A percentile compares a stretch with the other conserved stretches of the same genome.
Conservation (phyloP, 73 alveolate species). For the Blepharisma stoltei region DNA sequence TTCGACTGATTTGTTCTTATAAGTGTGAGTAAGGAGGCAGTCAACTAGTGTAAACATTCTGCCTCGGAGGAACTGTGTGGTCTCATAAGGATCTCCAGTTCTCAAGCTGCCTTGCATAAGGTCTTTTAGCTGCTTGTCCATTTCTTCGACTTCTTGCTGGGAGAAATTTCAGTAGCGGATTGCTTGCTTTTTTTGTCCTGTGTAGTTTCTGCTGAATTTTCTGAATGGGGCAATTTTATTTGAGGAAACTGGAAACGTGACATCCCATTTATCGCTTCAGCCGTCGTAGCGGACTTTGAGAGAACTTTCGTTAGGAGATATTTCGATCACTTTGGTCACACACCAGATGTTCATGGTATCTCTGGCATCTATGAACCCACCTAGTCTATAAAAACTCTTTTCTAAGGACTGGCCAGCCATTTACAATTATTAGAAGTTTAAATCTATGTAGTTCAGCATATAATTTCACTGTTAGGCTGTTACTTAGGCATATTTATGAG, state of each 20-base stretch:
- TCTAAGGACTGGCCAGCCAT: too few species aligned
- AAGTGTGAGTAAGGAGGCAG: slow-evolving; percentile 51
- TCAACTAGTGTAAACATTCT: slow-evolving; percentile 68
- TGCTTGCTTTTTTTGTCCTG: slow-evolving; percentile 61
- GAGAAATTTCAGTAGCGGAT: slow-evolving; percentile 43
- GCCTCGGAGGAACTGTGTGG: slow-evolving; percentile 64
- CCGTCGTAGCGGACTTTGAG: slow-evolving; percentile 58
- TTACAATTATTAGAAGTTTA: too few species aligned
- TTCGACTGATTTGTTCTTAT: neutral
- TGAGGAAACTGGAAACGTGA: slow-evolving; percentile 21
- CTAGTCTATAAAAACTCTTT: neutral
- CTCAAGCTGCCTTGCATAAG: neutral
- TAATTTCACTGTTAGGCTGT: too few species aligned
- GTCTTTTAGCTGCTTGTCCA: neutral
- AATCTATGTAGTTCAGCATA: too few species aligned
- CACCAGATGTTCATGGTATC: slow-evolving; percentile 72
- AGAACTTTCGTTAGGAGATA: slow-evolving; percentile 29
- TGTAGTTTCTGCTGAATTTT: slow-evolving; percentile 45
- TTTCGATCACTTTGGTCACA: slow-evolving; percentile 53
- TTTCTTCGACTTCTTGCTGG: neutral
- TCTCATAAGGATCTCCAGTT: slow-evolving; percentile 37
- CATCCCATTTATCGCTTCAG: slow-evolving; percentile 58
- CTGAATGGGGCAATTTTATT: slow-evolving; percentile 52
- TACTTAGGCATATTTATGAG: too few species aligned
- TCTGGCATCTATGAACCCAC: slow-evolving; percentile 50